phyloP scores from a whole-genome alignment of 805 yeast species.

The Hanseniaspora lindneri region DNA sequence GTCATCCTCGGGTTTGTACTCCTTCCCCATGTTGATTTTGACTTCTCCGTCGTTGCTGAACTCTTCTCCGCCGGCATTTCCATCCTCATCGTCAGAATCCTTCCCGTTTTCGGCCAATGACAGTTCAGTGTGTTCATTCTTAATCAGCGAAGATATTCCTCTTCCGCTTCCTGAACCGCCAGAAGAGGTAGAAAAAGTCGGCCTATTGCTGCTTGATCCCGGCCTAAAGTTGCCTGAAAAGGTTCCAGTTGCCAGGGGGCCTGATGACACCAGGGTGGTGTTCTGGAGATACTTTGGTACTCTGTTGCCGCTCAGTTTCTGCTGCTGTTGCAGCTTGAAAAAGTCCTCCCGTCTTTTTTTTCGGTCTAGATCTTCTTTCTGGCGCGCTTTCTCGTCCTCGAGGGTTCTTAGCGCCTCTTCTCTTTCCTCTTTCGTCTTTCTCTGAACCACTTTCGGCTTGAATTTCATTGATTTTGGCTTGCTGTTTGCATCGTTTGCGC shows the following conservation, averaged over 20 bases:
- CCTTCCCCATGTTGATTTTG: conserved; percentile 54
- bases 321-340: conserved; percentile 18
- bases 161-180: conserved; percentile 22
- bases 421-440: conserved; percentile 74
- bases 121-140: conserved; percentile 16
- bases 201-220: conserved; percentile 1
- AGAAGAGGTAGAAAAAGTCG: conserved; percentile 17
- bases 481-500: not conserved
- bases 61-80: conserved; percentile 16
- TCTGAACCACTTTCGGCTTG: conserved; percentile 75
- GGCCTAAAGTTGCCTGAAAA: conserved; percentile 20
- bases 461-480: conserved; percentile 49
- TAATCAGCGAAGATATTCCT: conserved; percentile 20
- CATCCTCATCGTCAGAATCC: conserved; percentile 23
- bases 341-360: conserved; percentile 20
- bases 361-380: conserved; percentile 20
- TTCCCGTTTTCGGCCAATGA: conserved; percentile 21
- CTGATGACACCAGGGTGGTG: conserved; percentile 58
- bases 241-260: conserved; percentile 59
- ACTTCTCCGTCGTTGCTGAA: conserved; percentile 21
- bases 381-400: conserved; percentile 43
- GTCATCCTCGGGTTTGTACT: conserved; percentile 31
- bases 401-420: conserved; percentile 39
- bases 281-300: conserved; percentile 26
- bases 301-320: conserved; percentile 21